Percentiles rank a stretch among this genome's conserved stretches.
Conservation (phyloP, 441 rosid genomes). For the Gossypium trilobum region DNA sequence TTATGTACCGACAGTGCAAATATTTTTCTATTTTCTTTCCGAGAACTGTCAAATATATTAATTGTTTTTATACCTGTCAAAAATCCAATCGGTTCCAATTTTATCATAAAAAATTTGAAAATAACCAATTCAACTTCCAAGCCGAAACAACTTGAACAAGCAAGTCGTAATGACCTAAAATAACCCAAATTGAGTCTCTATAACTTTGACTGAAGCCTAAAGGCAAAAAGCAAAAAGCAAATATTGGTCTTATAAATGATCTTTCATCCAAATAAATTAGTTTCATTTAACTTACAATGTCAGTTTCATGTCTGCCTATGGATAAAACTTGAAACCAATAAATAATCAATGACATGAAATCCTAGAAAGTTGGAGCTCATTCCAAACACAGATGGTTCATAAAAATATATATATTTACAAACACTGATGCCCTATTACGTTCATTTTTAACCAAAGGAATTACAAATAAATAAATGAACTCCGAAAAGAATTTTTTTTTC, state of each 20-base stretch:
- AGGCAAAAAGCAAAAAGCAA: background rate
- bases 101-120: no score
- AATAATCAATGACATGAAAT: slow-evolving; percentile 40
- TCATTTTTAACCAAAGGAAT: slow-evolving; percentile 11
- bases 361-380: slow-evolving; percentile 13
- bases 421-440: slow-evolving; percentile 18
- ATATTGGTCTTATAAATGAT: slow-evolving; percentile 17
- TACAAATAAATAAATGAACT: slow-evolving; percentile 20
- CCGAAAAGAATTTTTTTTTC: slow-evolving; percentile 28
- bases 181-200: background rate
- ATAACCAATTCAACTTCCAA: no score
- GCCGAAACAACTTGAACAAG: no score
- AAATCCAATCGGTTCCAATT: no score
- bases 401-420: slow-evolving; percentile 35
- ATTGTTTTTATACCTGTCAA: no score
- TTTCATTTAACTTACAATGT: slow-evolving; percentile 11
- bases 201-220: background rate
- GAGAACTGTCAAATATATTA: no score
- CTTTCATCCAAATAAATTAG: slow-evolving; percentile 16
- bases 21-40: no score
- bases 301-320: slow-evolving; percentile 16
- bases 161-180: background rate
- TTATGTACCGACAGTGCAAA: no score
- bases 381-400: no score
- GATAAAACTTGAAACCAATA: slow-evolving; percentile 17